These are phyloP conservation scores for Pyrenochaeta sp. DNA, from an alignment of 2,329 filamentous ascomycete genomes.

Conservation along the genomic window DNA sequence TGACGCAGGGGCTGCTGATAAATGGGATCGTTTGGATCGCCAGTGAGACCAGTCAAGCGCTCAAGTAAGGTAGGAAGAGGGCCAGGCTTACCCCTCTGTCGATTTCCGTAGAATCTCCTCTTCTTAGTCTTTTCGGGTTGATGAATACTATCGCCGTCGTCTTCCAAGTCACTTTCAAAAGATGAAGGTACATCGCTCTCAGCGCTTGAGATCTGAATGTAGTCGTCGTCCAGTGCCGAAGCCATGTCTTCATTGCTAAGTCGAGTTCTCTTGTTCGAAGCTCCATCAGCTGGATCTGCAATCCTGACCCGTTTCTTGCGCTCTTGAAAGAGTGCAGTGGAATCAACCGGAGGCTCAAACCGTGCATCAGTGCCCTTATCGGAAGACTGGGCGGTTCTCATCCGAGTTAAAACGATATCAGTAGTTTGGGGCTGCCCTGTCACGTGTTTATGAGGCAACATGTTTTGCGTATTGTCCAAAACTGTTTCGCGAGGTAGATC, in stretches of 20 bases:
- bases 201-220: conserved; percentile 7
- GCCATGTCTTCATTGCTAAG: not conserved
- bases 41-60: conserved; percentile 46
- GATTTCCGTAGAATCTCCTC: conserved; percentile 3
- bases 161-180: conserved; percentile 19
- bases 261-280: conserved; percentile 23
- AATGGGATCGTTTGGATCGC: conserved; percentile 39
- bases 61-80: conserved; percentile 39
- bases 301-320: conserved; percentile 33
- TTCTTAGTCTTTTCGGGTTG: conserved; percentile 14
- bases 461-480: not conserved
- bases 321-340: conserved; percentile 3
- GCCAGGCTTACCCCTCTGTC: conserved; percentile 12
- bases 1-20: conserved; percentile 26
- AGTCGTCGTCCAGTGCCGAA: not conserved
- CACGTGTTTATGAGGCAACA: not conserved
- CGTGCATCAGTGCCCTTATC: not conserved
- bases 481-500: not conserved
- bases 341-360: not conserved
- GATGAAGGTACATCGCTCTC: conserved; percentile 17
- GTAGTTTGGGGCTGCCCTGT: not conserved
- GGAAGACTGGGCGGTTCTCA: not conserved
- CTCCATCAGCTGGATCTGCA: conserved; percentile 12
- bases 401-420: not conserved
- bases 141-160: not conserved